These are phyloP conservation scores for Anisodus tanguticus DNA, from an alignment of 257 asterid genomes.

Conservation along the genomic window DNA sequence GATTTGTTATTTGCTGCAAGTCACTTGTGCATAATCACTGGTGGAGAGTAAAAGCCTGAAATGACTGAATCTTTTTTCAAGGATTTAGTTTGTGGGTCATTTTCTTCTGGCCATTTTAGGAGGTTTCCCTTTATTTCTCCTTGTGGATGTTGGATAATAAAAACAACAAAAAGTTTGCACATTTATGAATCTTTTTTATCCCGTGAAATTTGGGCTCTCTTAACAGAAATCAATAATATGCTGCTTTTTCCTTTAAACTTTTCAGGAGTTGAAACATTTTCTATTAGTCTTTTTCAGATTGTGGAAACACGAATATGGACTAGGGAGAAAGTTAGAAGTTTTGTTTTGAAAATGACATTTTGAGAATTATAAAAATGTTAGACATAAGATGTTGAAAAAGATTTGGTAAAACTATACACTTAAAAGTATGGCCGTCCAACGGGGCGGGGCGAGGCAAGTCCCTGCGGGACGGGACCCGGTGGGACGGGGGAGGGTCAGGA, in stretches of 20 bases:
- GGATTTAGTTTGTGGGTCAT: slow-evolving; percentile 24
- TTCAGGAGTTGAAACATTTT: background rate
- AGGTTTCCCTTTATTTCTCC: background rate
- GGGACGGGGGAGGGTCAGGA: no score
- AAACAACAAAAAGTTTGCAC: slow-evolving; percentile 6
- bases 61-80: background rate
- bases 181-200: slow-evolving; percentile 15
- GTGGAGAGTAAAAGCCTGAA: background rate
- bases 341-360: slow-evolving; percentile 9
- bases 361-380: background rate
- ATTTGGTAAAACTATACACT: no score
- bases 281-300: background rate
- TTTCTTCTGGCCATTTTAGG: slow-evolving; percentile 27
- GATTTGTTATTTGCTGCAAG: slow-evolving; percentile 27
- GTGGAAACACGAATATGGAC: background rate
- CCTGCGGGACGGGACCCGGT: no score
- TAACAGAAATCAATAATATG: background rate
- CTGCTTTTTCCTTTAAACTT: background rate
- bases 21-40: slow-evolving; percentile 26
- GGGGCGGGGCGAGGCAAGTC: no score
- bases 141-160: slow-evolving; percentile 1
- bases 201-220: background rate
- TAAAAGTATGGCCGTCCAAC: background rate
- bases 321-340: background rate
- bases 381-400: no score